A percentile compares a stretch with the other conserved stretches of the same genome.
These are phyloP conservation scores for Pichia scutulata DNA, from an alignment of 805 yeast genomes.

Conservation along the genomic window DNA sequence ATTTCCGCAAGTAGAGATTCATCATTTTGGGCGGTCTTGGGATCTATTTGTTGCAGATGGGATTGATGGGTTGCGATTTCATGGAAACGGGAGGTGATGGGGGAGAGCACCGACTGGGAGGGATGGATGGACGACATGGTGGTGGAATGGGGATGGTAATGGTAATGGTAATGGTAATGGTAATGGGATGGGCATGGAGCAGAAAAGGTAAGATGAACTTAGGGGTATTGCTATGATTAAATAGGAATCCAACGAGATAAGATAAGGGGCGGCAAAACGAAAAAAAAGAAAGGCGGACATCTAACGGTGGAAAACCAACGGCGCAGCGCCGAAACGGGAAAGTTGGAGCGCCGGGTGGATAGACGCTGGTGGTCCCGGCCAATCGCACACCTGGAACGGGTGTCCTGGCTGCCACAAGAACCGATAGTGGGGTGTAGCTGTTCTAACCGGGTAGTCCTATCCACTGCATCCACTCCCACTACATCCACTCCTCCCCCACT, in stretches of 20 bases:
- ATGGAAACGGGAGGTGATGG: conserved; percentile 8
- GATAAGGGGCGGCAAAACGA: no score
- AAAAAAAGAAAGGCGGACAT: no score
- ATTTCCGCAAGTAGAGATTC: conserved; percentile 36
- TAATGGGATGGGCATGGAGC: no score
- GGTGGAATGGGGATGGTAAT: neutral
- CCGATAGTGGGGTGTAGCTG: neutral
- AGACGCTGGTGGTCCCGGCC: no score
- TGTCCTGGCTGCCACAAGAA: no score
- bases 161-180: neutral
- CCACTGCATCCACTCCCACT: neutral
- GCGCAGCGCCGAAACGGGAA: no score
- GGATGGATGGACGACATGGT: neutral
- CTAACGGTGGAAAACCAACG: no score
- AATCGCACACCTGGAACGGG: no score
- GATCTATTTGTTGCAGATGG: conserved; percentile 9
- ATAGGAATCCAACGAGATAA: no score
- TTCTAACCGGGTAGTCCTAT: no score
- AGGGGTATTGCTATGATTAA: neutral
- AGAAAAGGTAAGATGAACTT: neutral
- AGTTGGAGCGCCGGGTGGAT: no score
- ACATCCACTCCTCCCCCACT: neutral
- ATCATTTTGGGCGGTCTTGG: conserved; percentile 9
- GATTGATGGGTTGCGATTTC: conserved; percentile 14
- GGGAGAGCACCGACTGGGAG: conserved; percentile 2